Conservation (phyloP, 495 filamentous ascomycete species). For the Tirmania nivea region DNA sequence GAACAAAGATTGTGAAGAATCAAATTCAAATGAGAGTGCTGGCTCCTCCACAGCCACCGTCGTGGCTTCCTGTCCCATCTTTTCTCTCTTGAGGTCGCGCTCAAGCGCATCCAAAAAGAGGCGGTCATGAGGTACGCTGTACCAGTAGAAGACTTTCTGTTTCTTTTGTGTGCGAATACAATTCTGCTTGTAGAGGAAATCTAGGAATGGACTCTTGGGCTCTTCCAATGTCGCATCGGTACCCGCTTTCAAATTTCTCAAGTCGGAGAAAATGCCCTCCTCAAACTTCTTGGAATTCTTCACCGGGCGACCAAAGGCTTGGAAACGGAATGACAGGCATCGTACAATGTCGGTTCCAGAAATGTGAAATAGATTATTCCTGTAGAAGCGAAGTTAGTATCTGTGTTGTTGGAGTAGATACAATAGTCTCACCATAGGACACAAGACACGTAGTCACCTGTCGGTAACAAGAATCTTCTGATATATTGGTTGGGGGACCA, state of each 20-base stretch:
- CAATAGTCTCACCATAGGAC: slow-evolving; percentile 55
- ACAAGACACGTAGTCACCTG: slow-evolving; percentile 96
- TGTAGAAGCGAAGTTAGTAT: slow-evolving; percentile 21
- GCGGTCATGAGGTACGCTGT: slow-evolving; percentile 93
- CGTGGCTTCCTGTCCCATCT: slow-evolving; percentile 96
- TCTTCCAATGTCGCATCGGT: slow-evolving; percentile 98
- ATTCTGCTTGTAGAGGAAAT: slow-evolving; percentile 99
- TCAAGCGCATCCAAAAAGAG: slow-evolving; percentile 95
- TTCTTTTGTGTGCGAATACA: slow-evolving; percentile 99
- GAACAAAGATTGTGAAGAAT: slow-evolving; percentile 95
- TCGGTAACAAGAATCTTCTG: slow-evolving; percentile 79
- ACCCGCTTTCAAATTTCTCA: slow-evolving; percentile 92
- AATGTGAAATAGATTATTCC: slow-evolving; percentile 98
- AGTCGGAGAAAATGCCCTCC: slow-evolving; percentile 95
- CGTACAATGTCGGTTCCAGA: slow-evolving; percentile 96
- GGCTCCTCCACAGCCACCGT: slow-evolving; percentile 92
- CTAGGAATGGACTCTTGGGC: slow-evolving; percentile 92
- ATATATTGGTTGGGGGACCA: slow-evolving; percentile 96
- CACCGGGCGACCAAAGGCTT: slow-evolving; percentile 90
- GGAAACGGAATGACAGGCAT: slow-evolving; percentile 94
- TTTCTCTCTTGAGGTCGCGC: slow-evolving; percentile 92
- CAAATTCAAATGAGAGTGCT: slow-evolving; percentile 93
- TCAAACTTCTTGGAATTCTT: slow-evolving; percentile 99
- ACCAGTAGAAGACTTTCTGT: slow-evolving; percentile 99
- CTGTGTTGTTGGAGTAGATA: background rate